These are phyloP conservation scores for Carex parvula DNA, from an alignment of 176 grass and related monocot species.

Conservation along the genomic window DNA sequence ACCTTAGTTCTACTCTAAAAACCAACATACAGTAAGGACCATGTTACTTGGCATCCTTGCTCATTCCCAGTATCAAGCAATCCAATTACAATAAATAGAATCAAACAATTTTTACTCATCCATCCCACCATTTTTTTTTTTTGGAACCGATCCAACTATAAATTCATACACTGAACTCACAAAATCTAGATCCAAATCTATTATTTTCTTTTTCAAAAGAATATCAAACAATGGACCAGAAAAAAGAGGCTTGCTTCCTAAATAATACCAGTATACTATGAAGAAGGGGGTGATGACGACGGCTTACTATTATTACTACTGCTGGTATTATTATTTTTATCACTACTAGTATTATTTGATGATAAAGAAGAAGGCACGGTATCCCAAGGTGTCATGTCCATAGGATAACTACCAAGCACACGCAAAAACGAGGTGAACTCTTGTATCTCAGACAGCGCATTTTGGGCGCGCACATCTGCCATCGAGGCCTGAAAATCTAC, in stretches of 20 bases:
- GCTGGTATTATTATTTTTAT: background rate
- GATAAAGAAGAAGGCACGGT: background rate
- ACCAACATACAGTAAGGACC: background rate
- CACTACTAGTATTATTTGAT: background rate
- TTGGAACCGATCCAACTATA: background rate
- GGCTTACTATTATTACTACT: slow-evolving; percentile 24
- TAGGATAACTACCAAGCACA: slow-evolving; percentile 90
- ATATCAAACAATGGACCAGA: slow-evolving; percentile 22
- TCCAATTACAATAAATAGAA: slow-evolving; percentile 12
- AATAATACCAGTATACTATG: slow-evolving; percentile 12
- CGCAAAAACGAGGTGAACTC: slow-evolving; percentile 93
- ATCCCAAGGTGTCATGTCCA: slow-evolving; percentile 84
- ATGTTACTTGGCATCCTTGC: background rate
- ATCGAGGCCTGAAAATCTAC: slow-evolving; percentile 87
- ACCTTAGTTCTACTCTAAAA: background rate
- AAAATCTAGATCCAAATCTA: slow-evolving; percentile 12
- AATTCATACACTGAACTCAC: slow-evolving; percentile 16
- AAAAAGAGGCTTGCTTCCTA: slow-evolving; percentile 20
- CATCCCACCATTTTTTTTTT: slow-evolving; percentile 9
- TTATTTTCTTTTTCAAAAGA: slow-evolving; percentile 8
- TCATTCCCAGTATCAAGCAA: background rate
- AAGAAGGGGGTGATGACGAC: slow-evolving; percentile 10
- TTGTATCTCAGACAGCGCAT: slow-evolving; percentile 88
- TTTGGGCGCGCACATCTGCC: slow-evolving; percentile 81
- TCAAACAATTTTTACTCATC: slow-evolving; percentile 15